A percentile compares a stretch with the other conserved stretches of the same genome.
Conservation (phyloP, 805 yeast species). For the Teunomyces funiuensis region DNA sequence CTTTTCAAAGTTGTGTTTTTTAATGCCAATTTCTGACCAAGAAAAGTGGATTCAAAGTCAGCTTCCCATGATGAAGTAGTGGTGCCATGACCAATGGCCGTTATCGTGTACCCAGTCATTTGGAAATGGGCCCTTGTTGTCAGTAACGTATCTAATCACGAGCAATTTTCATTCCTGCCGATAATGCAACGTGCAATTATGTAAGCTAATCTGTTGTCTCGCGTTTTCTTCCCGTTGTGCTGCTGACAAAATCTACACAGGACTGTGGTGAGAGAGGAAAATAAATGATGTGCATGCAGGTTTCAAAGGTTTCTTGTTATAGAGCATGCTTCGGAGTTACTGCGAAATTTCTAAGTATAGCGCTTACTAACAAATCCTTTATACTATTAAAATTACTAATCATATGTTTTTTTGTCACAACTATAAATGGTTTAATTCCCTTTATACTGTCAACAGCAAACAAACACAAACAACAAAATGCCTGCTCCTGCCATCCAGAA, state of each 20-base stretch:
- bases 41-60: background rate
- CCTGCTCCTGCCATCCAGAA: conserved; percentile 17
- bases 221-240: background rate
- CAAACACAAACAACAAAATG: too few relatives aligned
- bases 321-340: too few relatives aligned
- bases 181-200: background rate
- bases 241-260: background rate
- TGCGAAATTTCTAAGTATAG: too few relatives aligned
- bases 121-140: too few relatives aligned
- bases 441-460: too few relatives aligned
- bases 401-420: too few relatives aligned
- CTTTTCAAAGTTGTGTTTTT: background rate
- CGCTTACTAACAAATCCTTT: too few relatives aligned
- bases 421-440: too few relatives aligned
- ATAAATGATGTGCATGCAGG: too few relatives aligned
- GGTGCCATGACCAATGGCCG: background rate
- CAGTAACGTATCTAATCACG: background rate
- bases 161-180: conserved; percentile 4
- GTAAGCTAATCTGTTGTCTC: background rate
- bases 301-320: too few relatives aligned
- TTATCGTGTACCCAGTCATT: background rate
- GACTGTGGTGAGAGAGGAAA: too few relatives aligned
- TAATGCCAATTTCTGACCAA: background rate
- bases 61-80: background rate
- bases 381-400: too few relatives aligned